Conservation (phyloP, 1,139 yeast genomes). For the Eremothecium sinecaudum region DNA sequence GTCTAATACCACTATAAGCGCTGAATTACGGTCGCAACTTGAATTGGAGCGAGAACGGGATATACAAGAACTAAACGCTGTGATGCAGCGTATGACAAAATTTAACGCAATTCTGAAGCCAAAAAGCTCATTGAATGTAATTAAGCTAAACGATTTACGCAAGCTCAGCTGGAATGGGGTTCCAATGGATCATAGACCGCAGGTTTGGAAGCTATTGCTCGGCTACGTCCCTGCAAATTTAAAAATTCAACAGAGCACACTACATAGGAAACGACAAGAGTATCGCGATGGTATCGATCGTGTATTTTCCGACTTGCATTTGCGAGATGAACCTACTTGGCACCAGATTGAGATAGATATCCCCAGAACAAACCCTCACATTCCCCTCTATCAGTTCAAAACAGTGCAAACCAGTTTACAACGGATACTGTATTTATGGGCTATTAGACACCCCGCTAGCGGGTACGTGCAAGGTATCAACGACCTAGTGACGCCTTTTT, state of each 20-base stretch:
- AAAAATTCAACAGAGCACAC: slow-evolving; percentile 58
- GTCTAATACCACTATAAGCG: slow-evolving; percentile 10
- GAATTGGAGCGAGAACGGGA: slow-evolving; percentile 33
- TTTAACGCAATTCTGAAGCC: slow-evolving; percentile 53
- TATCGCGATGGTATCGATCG: slow-evolving; percentile 60
- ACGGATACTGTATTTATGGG: slow-evolving; percentile 84
- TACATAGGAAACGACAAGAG: slow-evolving; percentile 77
- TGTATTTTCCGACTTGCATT: slow-evolving; percentile 46
- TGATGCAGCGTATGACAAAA: slow-evolving; percentile 52
- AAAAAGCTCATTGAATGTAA: slow-evolving; percentile 37
- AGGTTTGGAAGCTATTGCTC: slow-evolving; percentile 79
- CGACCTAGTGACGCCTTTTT: slow-evolving; percentile 90
- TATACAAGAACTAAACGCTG: slow-evolving; percentile 48
- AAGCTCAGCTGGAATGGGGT: slow-evolving; percentile 91
- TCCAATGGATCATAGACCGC: slow-evolving; percentile 71
- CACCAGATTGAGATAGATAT: slow-evolving; percentile 95
- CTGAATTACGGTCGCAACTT: slow-evolving; percentile 25
- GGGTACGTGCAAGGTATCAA: slow-evolving; percentile 99
- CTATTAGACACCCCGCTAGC: slow-evolving; percentile 93
- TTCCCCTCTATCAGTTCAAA: slow-evolving; percentile 58
- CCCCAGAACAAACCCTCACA: slow-evolving; percentile 85
- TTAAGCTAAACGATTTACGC: slow-evolving; percentile 59
- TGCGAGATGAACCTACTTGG: slow-evolving; percentile 74
- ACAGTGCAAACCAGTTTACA: slow-evolving; percentile 73
- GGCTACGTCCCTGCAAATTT: slow-evolving; percentile 88